Evolutionary conservation across 768 basidiomycete genomes (phyloP), one percentile per base, ranked within the genome.

Genomic region (Hygrocybe punicea): DNA sequence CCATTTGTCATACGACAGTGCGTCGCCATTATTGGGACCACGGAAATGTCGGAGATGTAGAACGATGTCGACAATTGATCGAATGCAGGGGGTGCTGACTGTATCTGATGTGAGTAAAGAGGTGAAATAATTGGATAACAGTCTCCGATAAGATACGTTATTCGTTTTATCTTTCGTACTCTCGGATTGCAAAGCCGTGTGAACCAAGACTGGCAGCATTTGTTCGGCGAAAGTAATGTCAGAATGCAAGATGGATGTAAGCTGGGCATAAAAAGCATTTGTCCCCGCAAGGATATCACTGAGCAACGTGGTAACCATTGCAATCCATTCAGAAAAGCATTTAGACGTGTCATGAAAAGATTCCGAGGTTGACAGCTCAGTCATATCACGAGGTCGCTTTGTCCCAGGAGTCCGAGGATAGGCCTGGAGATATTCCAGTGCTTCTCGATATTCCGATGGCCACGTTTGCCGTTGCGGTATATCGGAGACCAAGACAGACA

Each of bases 1-100:
- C 97, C 97, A 98, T 58, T 79, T 81, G 67, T 92, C 84, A 62
- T 87, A 81, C 2, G 81, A 79, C 24, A 82, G 65, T 11, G 72
- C 69, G 56, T 77, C 75, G 17, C 57, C 53, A 47, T 60, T 61
- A 25, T 56, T 60, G n/a, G 78, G 69, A 4, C 80, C 80, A 2
- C 63, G 65, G 59, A 87, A 90, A 62, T 83, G 74, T 7, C 95
- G 90, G 23, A 98, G 80, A 69, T 97, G 87, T 17, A 96, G 78
- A 25, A 93, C 75, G 42, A 85, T 79, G 50, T 87, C 84, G 51
- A 98, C 83, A 53, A 98, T 78, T 13, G 81, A 78, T 72, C 77
- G 70, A 49, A 85, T 67, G 56, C 81, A 83, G 6, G 72, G 65
- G 2, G 76, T 64, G 51, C 74, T 71, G 2, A 80, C 68, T 3